phyloP scores from a whole-genome alignment of 305 asterid species.

The Stenogyne calaminthoides region DNA sequence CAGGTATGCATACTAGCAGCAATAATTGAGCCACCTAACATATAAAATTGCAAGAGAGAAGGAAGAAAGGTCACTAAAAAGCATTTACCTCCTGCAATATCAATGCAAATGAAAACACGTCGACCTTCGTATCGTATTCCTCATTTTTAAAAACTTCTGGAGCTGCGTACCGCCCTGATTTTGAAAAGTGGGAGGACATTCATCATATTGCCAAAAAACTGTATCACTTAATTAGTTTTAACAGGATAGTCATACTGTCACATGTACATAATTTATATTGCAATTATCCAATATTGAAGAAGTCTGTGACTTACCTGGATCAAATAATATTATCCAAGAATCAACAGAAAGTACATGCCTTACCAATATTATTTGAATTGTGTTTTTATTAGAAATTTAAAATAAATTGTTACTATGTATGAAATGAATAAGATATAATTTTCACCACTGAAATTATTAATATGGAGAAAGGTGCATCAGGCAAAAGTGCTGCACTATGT shows the following conservation, averaged over 20 bases:
- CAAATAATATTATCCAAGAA: constrained; percentile 22
- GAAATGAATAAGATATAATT: neutral
- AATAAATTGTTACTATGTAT: neutral
- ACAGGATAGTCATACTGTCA: neutral
- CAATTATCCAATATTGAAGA: constrained; percentile 1
- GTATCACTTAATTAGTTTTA: constrained; percentile 23
- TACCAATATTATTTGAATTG: constrained; percentile 4
- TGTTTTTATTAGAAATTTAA: neutral
- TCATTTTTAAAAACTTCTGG: constrained; percentile 86
- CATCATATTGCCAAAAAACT: constrained; percentile 14
- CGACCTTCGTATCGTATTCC: constrained; percentile 83
- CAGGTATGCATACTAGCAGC: constrained; percentile 4
- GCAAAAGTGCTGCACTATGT: constrained; percentile 6
- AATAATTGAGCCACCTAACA: constrained; percentile 18
- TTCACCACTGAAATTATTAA: neutral
- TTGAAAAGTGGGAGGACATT: constrained; percentile 25
- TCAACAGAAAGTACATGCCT: constrained; percentile 13
- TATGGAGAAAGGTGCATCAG: constrained; percentile 19
- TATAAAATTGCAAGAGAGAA: constrained; percentile 1
- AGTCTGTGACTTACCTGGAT: constrained; percentile 12
- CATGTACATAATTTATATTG: neutral
- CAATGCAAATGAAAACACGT: constrained; percentile 86
- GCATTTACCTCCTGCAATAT: constrained; percentile 78
- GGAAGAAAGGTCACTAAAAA: constrained; percentile 14
- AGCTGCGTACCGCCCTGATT: constrained; percentile 78